phyloP scores from a whole-genome alignment of 2,329 filamentous ascomycete genomes.

The Fusarium sp. region DNA sequence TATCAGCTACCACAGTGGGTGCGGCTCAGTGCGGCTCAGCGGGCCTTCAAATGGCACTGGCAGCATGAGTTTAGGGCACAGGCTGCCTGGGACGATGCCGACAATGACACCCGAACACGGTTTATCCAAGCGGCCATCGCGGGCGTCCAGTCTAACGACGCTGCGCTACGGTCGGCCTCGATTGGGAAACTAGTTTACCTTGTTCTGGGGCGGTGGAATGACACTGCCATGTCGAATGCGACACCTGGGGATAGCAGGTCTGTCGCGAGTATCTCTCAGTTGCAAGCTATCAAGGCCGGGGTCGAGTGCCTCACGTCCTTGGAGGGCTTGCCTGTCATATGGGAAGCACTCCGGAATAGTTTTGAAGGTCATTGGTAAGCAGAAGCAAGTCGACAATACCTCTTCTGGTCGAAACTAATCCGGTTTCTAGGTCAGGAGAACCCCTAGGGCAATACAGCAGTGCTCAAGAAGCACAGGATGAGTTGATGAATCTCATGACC shows the following conservation, averaged over 20 bases:
- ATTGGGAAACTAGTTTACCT: slow-evolving; percentile 74
- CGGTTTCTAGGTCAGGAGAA: slow-evolving; percentile 62
- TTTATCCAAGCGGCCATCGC: slow-evolving; percentile 72
- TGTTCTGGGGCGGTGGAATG: slow-evolving; percentile 79
- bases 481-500: slow-evolving; percentile 75
- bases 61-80: slow-evolving; percentile 61
- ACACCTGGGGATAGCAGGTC: slow-evolving; percentile 61
- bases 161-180: slow-evolving; percentile 65
- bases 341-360: slow-evolving; percentile 64
- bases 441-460: slow-evolving; percentile 56
- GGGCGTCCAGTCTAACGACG: slow-evolving; percentile 61
- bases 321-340: slow-evolving; percentile 67
- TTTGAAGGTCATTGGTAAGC: slow-evolving; percentile 70
- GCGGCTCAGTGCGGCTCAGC: slow-evolving; percentile 81
- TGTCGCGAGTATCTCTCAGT: slow-evolving; percentile 69
- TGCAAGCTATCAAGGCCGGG: slow-evolving; percentile 72
- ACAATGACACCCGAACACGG: slow-evolving; percentile 66
- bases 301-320: slow-evolving; percentile 67
- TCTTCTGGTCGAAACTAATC: slow-evolving; percentile 48
- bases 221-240: slow-evolving; percentile 71
- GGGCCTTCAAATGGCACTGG: slow-evolving; percentile 86
- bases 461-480: slow-evolving; percentile 70
- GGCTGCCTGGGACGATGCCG: slow-evolving; percentile 76
- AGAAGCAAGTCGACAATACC: neutral
- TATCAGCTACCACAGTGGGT: slow-evolving; percentile 91